Evolutionary conservation across 2,329 filamentous ascomycete genomes (phyloP).

Genomic region (Harringtonia aguacate): DNA sequence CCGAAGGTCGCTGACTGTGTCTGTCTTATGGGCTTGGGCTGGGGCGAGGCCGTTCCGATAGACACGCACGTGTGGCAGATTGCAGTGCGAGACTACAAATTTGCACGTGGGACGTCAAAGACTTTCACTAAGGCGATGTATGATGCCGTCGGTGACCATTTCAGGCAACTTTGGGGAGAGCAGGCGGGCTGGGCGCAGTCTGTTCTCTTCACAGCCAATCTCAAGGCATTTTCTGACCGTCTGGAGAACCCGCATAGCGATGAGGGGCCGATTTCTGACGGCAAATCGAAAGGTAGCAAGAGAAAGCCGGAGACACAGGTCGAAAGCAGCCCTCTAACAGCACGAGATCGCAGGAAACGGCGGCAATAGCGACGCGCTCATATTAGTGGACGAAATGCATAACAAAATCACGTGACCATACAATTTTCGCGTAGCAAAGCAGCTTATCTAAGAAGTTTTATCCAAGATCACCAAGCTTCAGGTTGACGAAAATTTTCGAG

Average conservation of each 20-base stretch:
- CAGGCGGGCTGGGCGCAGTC: slow-evolving; percentile 98
- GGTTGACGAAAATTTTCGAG: neutral
- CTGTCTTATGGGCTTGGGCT: slow-evolving; percentile 89
- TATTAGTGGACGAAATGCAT: too few species aligned
- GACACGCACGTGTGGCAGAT: slow-evolving; percentile 99
- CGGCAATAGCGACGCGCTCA: too few species aligned
- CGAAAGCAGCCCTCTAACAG: neutral
- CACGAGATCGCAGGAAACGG: neutral
- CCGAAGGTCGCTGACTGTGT: slow-evolving; percentile 97
- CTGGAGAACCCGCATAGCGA: slow-evolving; percentile 24
- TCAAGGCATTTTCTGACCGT: slow-evolving; percentile 71
- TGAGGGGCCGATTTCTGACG: too few species aligned
- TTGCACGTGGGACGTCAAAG: slow-evolving; percentile 56
- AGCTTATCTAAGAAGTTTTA: neutral
- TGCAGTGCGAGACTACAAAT: slow-evolving; percentile 88
- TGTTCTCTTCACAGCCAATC: slow-evolving; percentile 87
- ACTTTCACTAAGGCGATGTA: slow-evolving; percentile 84
- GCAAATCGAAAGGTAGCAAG: slow-evolving; percentile 12
- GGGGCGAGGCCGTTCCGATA: slow-evolving; percentile 90
- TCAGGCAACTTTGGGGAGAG: slow-evolving; percentile 78
- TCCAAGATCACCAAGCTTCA: too few species aligned
- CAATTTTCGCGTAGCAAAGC: neutral
- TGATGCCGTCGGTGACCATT: slow-evolving; percentile 81
- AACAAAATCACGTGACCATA: neutral
- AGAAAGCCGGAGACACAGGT: neutral